Base-by-base conservation (phyloP, 1,284 basidiomycete species). In the Cutaneotrichosporon sp. region DNA sequence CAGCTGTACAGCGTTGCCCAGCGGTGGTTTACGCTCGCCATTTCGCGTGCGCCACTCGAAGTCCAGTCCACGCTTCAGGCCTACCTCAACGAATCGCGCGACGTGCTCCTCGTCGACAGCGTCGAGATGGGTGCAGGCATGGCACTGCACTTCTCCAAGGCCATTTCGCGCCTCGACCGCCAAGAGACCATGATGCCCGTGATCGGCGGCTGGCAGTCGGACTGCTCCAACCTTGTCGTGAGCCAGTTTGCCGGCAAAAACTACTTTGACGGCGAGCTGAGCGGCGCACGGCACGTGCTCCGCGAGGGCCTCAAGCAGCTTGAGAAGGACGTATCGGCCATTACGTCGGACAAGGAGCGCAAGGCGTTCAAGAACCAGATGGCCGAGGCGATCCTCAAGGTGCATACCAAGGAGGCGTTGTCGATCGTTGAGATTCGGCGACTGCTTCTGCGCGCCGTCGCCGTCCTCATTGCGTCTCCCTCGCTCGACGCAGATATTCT, bases 111-210 rank as follows among this genome's bases (percentile, higher is more conserved):
- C 20, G 77, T 83, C 4, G 86, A 88, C 55, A 80, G 84, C 22
- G 83, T 88, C 4, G 92, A 96, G 74, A 80, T 97, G 54, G 92
- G 92, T 3, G 88, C 91, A 15, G 88, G 90, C 15, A 75, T 94
- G 37, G 92, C 92, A 4, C 80, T 92, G 63, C 84, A 86, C 44
- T 90, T 86, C 72, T 88, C 85, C 7, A 90, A 85, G 69, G 81
- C 83, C 1, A 84, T 90, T 55, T 86, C 87, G 1, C 84, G 85
- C 8, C 81, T 86, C 18, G 85, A 92, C 61, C 79, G 88, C 26
- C 88, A 89, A 64, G 78, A 89, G 42, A 80, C 67, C 9, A 59
- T 69, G 26, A 75, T 74, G 71, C 74, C 74, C 1, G 63, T 56
- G 14, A 73, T 76, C 46, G 74, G 72, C 12, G 73, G 72, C 8